Base-by-base conservation (phyloP, 164 flowering plant species). In the Chimonanthus praecox region DNA sequence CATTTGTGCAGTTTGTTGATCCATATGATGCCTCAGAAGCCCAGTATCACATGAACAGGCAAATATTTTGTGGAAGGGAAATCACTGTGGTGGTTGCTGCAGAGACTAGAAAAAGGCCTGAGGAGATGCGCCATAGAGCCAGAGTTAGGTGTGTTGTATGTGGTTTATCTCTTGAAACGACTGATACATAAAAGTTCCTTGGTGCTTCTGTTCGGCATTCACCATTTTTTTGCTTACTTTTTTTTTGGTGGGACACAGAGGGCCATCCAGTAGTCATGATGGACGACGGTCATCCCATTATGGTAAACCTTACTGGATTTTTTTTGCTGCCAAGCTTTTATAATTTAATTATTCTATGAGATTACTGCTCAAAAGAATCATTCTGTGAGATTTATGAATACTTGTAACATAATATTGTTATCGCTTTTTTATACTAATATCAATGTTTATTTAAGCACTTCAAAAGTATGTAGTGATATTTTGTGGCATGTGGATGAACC, bases 1-100 rank as follows among this genome's bases (percentile, higher is more conserved):
- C 94, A n/a, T 92, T 92, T 88, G 94, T 92, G 83, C 89, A 92
- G 87, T 92, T 90, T 87, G 92, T 92, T 69, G 94, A 92, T 81
- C 70, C 89, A 47, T 82, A 80, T 82, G 93, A 89, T 58, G 93
- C 97, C 18, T 58, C 81, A 49, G 93, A 92, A 78, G 97, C 97
- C 77, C 97, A 90, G 64, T 87, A 87, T 76, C 88, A 86, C 72
- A 90, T 92, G 97, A 89, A 92, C 82, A 84, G 97, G 48, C 84
- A 85, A 72, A 75, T 82, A 46, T 89, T 92, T 83, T 86, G 90
- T 78, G 93, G 94, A 20, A 80, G 93, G 77, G 90, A 90, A 81
- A 86, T 92, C 66, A 83, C 90, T 74, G 97, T 90, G 11, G 94
- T 92, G 58, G 72, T 92, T 86, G 97, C 97, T 80, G 85, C 91